Base-by-base conservation (phyloP, 768 basidiomycete genomes). In the Dentipellis sp. region DNA sequence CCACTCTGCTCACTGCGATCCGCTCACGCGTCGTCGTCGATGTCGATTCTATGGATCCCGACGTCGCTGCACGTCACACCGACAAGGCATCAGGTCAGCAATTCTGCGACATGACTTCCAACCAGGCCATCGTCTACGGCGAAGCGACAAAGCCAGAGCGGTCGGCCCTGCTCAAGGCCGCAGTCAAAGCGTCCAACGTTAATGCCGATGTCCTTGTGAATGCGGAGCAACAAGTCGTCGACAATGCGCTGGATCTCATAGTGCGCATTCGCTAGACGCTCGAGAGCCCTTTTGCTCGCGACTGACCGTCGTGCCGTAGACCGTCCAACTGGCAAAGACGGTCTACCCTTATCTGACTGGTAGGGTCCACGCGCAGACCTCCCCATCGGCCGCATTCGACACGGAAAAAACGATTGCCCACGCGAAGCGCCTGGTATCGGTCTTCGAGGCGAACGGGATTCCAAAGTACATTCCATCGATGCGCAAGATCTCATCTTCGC, bases 61-160 rank as follows among this genome's bases (percentile, higher is more conserved):
- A 57, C 29, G 71, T 72, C 36, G 72, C 76, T 1, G 60, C 62
- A 23, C 48, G 48, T 64, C 68, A 7, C 69, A 76, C 59, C 67
- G 69, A 54, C 39, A 50, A 48, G 11, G 34, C 51, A 12, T 63
- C 60, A 19, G 22, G 29, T 16, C 48, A 57, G 56, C 42, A 54
- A 36, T 78, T 78, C 67, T 65, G 61, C 53, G 73, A 78, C 61
- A 78, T 78, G 76, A 78, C 75, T 34, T 78, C 76, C 10, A 79
- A 78, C 55, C 76, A 78, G 61, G 76, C 73, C 16, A 73, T 78
- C 56, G 72, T 72, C 10, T 67, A 71, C 61, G 60, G 62, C 36
- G 67, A 77, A 50, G 68, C 70, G 5, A 62, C 56, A 10, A 65
- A 66, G 35, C 66, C 71, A 3, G 72, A 72, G 34, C 67, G 70